phyloP scores from a whole-genome alignment of 495 filamentous ascomycete species.

The Talaromyces adpressus region DNA sequence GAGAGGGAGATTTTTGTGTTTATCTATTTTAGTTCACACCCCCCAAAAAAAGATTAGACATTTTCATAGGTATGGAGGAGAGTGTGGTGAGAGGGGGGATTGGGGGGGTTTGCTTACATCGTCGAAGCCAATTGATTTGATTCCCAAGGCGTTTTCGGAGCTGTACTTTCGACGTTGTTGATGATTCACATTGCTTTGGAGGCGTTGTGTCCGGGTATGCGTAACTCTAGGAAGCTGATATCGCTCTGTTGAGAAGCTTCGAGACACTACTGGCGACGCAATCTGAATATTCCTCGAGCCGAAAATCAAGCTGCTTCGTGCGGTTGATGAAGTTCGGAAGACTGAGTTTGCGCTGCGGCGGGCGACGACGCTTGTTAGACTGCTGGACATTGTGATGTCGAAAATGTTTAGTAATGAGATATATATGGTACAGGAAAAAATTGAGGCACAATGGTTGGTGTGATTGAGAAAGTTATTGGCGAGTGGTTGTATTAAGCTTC shows the following conservation, averaged over 20 bases:
- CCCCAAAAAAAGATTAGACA: too few relatives aligned
- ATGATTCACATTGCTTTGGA: neutral
- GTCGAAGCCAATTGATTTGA: constrained; percentile 36
- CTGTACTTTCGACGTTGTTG: constrained; percentile 13
- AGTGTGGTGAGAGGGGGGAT: too few relatives aligned
- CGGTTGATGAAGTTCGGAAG: neutral
- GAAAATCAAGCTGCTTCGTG: neutral
- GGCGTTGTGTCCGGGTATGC: neutral
- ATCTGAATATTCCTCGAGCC: neutral
- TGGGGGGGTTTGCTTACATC: constrained; percentile 24
- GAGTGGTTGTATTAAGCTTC: neutral
- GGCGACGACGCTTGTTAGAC: neutral
- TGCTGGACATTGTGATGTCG: neutral
- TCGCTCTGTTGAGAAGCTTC: neutral
- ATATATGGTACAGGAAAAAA: neutral
- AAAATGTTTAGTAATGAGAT: neutral
- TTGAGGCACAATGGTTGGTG: neutral
- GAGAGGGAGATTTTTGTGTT: constrained; percentile 28
- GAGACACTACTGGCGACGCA: neutral
- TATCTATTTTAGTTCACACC: too few relatives aligned
- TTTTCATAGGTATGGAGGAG: neutral
- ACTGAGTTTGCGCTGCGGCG: neutral
- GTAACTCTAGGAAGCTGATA: constrained; percentile 3
- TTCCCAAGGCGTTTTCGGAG: constrained; percentile 15
- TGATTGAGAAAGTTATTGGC: neutral